Conservation (phyloP, 768 basidiomycete species). For the Leccinum imitatum region DNA sequence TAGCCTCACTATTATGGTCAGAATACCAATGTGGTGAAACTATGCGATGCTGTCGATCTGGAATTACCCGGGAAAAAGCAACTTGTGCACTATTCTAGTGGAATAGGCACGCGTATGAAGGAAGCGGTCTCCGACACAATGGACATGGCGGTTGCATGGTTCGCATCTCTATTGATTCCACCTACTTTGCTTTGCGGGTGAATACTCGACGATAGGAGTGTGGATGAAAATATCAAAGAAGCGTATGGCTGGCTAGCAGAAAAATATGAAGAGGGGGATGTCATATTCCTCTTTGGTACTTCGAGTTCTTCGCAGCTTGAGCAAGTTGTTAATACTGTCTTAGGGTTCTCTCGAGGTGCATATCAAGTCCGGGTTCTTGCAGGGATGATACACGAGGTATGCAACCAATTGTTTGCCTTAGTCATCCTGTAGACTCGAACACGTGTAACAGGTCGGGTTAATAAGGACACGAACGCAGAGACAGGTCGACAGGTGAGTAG, state of each 20-base stretch:
- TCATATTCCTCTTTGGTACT: background rate
- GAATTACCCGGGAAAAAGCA: conserved; percentile 15
- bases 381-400: background rate
- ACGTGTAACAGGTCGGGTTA: background rate
- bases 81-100: conserved; percentile 34
- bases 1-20: background rate
- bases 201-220: background rate
- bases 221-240: background rate
- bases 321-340: background rate
- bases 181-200: background rate
- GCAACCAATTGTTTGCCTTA: background rate
- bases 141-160: background rate
- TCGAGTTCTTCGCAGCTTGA: background rate
- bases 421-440: background rate
- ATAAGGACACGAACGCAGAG: background rate
- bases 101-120: conserved; percentile 31
- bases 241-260: background rate
- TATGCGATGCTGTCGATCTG: conserved; percentile 7
- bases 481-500: background rate
- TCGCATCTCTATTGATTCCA: background rate
- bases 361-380: background rate
- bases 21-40: background rate
- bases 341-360: background rate
- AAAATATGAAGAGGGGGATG: background rate
- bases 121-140: conserved; percentile 16